Evolutionary conservation across 106 monocot species (phyloP), one percentile per base, ranked within the genome.

Genomic region (Allium fistulosum): DNA sequence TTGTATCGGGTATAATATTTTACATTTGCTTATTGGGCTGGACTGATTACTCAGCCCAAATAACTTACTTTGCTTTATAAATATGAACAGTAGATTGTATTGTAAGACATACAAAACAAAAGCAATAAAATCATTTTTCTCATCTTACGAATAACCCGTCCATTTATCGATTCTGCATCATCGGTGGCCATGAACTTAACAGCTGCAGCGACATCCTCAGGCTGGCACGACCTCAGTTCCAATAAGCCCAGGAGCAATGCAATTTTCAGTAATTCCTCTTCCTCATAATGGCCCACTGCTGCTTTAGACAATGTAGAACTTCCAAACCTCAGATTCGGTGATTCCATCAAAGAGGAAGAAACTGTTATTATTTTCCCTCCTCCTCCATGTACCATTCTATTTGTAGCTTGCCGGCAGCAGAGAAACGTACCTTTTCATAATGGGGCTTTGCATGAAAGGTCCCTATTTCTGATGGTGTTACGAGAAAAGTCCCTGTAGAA

Each of bases 351-450:
- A 56, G 80, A 80, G 14, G 82, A 58, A 37, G 85, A 49, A 2
- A 90, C 1, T 18, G 58, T 66, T 5, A 90, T 46, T 15, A 90
- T 85, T 61, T 82, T 26, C 13, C 89, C 85, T 3, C 82, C 85
- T 3, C 82, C 82, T 12, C 77, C 90, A 10, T 56, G 76, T 2
- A 45, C 73, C 11, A 85, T 59, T 4, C 85, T 75, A 37, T 69
- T 75, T 8, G 81, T 74, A 26, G 74, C 85, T 64, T 85, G 78
- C 6, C 74, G 74, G 75, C 77, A 76, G 57, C 77, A 78, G 58
- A 90, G 72, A 75, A 86, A 90, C 46, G 75, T 52, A 6, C 86
- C 80, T 22, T 0, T 22, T 22, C 22, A 22, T 22, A 1, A 22
- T 22, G n/a, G n/a, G n/a, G n/a, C n/a, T n/a, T n/a, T n/a, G n/a